Conservation (phyloP, 306 rosid species). For the Urtica urens region DNA sequence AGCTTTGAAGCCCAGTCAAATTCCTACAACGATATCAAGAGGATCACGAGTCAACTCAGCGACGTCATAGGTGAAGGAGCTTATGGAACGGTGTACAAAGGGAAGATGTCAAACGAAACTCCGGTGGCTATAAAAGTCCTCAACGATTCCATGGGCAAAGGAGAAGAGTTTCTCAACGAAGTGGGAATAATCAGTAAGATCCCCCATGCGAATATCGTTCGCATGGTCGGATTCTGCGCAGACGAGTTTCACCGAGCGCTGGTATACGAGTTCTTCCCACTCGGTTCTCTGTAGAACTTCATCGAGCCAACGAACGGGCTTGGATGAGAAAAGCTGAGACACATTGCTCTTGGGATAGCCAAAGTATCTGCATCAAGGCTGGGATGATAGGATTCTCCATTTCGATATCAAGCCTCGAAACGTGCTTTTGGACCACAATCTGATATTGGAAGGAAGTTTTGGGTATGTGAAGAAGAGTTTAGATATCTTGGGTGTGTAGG, state of each 20-base stretch:
- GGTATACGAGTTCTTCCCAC: constrained; percentile 11
- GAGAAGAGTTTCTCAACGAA: constrained; percentile 33
- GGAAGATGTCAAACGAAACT: not conserved
- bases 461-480: too few relatives aligned
- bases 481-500: too few relatives aligned
- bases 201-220: constrained; percentile 24
- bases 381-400: constrained; percentile 29
- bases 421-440: constrained; percentile 18
- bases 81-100: constrained; percentile 4
- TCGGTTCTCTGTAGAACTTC: constrained; percentile 25
- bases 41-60: constrained; percentile 22
- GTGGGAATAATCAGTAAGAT: constrained; percentile 27
- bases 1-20: constrained; percentile 17
- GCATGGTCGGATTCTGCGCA: constrained; percentile 16
- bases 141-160: constrained; percentile 14
- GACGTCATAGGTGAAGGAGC: constrained; percentile 16
- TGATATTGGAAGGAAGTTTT: too few relatives aligned
- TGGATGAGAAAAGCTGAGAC: constrained; percentile 26
- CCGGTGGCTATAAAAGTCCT: constrained; percentile 9
- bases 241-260: constrained; percentile 2
- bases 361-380: constrained; percentile 30
- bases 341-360: constrained; percentile 23
- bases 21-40: constrained; percentile 21
- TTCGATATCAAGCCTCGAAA: constrained; percentile 30
- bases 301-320: constrained; percentile 14